Evolutionary conservation across 2,329 filamentous ascomycete genomes (phyloP).

Genomic region (Exophiala sp.): DNA sequence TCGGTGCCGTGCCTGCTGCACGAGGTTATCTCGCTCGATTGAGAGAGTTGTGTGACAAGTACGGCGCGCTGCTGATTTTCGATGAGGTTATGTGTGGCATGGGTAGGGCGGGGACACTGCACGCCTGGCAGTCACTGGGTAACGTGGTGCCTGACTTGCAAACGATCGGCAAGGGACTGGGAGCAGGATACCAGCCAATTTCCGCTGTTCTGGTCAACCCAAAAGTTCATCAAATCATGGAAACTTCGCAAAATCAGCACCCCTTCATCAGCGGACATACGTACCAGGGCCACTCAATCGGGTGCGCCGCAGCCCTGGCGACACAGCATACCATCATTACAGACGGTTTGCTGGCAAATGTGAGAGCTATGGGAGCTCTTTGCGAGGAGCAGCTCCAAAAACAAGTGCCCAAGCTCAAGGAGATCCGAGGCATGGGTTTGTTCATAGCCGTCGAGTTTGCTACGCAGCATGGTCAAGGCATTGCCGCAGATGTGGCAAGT

Average conservation of each 20-base stretch:
- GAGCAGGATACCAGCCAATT: slow-evolving; percentile 54
- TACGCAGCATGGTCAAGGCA: slow-evolving; percentile 29
- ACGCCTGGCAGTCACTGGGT: slow-evolving; percentile 51
- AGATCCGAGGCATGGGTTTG: slow-evolving; percentile 56
- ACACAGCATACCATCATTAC: slow-evolving; percentile 50
- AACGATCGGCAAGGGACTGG: slow-evolving; percentile 58
- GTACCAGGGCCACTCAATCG: slow-evolving; percentile 56
- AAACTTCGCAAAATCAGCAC: slow-evolving; percentile 41
- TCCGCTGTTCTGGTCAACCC: slow-evolving; percentile 52
- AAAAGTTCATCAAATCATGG: slow-evolving; percentile 47
- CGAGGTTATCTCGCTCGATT: slow-evolving; percentile 54
- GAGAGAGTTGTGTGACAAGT: slow-evolving; percentile 52
- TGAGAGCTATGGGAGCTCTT: slow-evolving; percentile 31
- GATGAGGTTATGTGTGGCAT: slow-evolving; percentile 61
- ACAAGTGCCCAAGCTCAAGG: slow-evolving; percentile 49
- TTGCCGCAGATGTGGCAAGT: slow-evolving; percentile 51
- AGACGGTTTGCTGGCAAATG: slow-evolving; percentile 46
- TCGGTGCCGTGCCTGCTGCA: slow-evolving; percentile 51
- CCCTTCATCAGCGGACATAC: slow-evolving; percentile 58
- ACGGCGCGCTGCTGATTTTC: slow-evolving; percentile 70
- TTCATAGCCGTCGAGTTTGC: slow-evolving; percentile 61
- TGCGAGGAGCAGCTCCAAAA: slow-evolving; percentile 40
- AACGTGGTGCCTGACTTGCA: slow-evolving; percentile 55
- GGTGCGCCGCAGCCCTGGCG: slow-evolving; percentile 51
- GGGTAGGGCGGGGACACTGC: slow-evolving; percentile 54